These are phyloP conservation scores for Corynascus novoguineensis DNA, from an alignment of 495 filamentous ascomycete species.

Conservation along the genomic window DNA sequence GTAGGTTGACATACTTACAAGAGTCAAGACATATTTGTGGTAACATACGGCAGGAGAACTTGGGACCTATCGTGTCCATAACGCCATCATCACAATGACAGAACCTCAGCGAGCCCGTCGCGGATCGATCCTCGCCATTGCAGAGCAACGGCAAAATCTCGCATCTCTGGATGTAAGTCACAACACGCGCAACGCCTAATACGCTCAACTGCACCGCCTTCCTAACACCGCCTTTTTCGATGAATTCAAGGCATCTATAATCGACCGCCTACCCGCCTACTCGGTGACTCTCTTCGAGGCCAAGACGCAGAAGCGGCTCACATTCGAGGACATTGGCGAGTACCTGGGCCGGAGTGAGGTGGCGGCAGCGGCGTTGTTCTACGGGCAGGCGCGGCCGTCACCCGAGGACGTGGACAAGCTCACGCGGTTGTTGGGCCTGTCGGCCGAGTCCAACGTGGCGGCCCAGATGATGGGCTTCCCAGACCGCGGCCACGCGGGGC, in stretches of 20 bases:
- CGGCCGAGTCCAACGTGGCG: constrained; percentile 50
- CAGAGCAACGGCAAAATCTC: constrained; percentile 24
- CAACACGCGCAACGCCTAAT: background rate
- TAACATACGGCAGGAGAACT: background rate
- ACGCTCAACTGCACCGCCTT: background rate
- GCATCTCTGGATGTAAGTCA: constrained; percentile 33
- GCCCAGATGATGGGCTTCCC: constrained; percentile 67
- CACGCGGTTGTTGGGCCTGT: constrained; percentile 58
- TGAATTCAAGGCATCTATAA: constrained; percentile 33
- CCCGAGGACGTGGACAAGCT: constrained; percentile 72
- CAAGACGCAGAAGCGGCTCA: constrained; percentile 68
- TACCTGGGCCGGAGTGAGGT: constrained; percentile 82
- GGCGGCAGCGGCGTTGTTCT: constrained; percentile 87
- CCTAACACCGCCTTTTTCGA: background rate
- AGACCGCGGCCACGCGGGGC: constrained; percentile 73
- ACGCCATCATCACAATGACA: background rate
- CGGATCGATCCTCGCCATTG: constrained; percentile 17
- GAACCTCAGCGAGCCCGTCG: background rate
- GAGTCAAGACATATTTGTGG: background rate
- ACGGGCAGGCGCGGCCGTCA: constrained; percentile 81
- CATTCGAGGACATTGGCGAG: constrained; percentile 74
- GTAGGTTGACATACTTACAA: background rate
- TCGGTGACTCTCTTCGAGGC: constrained; percentile 74
- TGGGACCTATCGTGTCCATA: too few relatives aligned
- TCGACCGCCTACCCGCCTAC: constrained; percentile 56